These are phyloP conservation scores for Rhodosporidiobolus odoratus DNA, from an alignment of 768 basidiomycete species.

Conservation along the genomic window DNA sequence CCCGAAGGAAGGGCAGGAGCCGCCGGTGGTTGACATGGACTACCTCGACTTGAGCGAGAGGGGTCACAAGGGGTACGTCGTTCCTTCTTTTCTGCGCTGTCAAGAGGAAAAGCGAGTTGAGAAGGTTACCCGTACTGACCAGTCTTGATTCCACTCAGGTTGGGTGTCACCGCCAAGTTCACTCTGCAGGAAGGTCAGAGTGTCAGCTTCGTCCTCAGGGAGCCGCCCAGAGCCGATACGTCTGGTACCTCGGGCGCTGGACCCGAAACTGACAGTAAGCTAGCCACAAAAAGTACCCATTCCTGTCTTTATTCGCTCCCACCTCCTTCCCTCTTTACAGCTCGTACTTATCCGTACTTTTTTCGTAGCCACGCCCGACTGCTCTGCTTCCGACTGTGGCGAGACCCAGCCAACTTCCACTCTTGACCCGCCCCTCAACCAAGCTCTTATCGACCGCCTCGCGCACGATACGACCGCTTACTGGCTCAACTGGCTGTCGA, in stretches of 20 bases:
- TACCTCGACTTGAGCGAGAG: conserved; percentile 56
- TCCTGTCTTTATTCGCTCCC: background rate
- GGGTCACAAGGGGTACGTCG: conserved; percentile 62
- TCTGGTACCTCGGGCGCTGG: conserved; percentile 16
- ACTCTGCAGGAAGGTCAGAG: conserved; percentile 74
- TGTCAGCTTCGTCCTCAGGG: conserved; percentile 80
- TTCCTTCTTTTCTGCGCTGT: background rate
- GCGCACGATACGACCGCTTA: conserved; percentile 65
- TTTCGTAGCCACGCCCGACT: conserved; percentile 11
- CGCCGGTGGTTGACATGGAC: conserved; percentile 58
- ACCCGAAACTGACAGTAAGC: background rate
- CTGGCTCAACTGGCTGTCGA: conserved; percentile 85
- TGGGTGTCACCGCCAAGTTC: conserved; percentile 58
- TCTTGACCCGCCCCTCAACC: conserved; percentile 11
- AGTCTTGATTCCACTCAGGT: conserved; percentile 14
- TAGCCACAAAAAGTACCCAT: too few species aligned
- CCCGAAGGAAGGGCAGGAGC: conserved; percentile 47
- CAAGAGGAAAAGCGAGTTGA: background rate
- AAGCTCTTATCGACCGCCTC: conserved; percentile 38
- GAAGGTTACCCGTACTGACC: background rate
- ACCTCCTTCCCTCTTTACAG: too few species aligned
- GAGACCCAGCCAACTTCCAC: conserved; percentile 9
- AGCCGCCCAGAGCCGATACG: conserved; percentile 59
- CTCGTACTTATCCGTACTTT: background rate
- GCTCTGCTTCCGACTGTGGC: background rate